These are phyloP conservation scores for Akanthomyces dipterigenus DNA, from an alignment of 2,329 filamentous ascomycete genomes.

Conservation along the genomic window DNA sequence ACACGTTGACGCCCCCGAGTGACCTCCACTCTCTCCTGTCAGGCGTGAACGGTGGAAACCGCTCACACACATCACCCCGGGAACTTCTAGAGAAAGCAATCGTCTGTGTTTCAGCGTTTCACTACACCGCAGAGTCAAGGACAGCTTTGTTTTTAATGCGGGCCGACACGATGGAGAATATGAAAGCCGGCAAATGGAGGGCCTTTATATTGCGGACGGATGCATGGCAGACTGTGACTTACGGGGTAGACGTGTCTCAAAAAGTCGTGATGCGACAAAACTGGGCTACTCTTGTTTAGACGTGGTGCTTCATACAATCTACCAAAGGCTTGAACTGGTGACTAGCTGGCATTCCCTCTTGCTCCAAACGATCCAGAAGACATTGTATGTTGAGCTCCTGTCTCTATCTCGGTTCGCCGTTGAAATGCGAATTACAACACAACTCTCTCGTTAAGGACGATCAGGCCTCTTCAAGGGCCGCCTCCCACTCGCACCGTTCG, in stretches of 20 bases:
- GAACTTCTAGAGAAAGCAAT: not conserved
- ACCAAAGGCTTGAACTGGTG: no score
- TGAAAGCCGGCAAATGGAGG: not conserved
- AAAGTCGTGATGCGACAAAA: not conserved
- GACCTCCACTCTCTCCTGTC: not conserved
- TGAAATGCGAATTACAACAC: no score
- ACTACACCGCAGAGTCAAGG: not conserved
- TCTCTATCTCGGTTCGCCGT: no score
- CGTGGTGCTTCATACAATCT: no score
- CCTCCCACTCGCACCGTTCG: no score
- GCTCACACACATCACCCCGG: no score
- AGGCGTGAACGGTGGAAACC: not conserved
- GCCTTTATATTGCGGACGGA: slow-evolving; percentile 4
- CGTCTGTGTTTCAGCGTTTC: slow-evolving; percentile 1
- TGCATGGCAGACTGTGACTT: not conserved
- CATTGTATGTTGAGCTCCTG: no score
- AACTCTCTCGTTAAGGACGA: no score
- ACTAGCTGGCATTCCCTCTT: no score
- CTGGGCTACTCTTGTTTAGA: not conserved
- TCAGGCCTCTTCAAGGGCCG: no score
- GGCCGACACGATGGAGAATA: not conserved
- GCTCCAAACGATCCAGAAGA: no score
- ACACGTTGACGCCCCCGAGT: not conserved
- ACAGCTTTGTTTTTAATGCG: slow-evolving; percentile 12
- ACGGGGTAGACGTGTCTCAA: not conserved